phyloP scores from a whole-genome alignment of 2,329 filamentous ascomycete species.

The Rugonectria rugulosa region DNA sequence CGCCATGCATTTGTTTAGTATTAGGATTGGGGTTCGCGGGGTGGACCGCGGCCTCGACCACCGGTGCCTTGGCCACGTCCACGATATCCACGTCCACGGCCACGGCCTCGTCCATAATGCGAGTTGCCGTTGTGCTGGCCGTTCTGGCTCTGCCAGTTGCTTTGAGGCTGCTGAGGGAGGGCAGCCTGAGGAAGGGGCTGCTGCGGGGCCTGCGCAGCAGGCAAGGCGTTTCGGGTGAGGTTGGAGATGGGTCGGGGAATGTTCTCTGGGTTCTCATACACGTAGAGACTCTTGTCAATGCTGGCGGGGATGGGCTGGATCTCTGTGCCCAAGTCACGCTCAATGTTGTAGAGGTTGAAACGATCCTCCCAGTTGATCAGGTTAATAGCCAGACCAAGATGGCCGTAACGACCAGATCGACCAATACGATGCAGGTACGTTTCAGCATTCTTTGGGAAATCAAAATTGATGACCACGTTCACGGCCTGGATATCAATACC shows the following conservation, averaged over 20 bases:
- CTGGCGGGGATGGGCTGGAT: slow-evolving; percentile 94
- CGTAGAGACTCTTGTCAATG: slow-evolving; percentile 98
- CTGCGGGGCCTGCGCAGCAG: slow-evolving; percentile 41
- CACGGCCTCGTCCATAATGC: slow-evolving; percentile 47
- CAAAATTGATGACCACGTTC: slow-evolving; percentile 99
- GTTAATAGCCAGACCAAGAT: slow-evolving; percentile 97
- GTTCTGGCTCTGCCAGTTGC: slow-evolving; percentile 51
- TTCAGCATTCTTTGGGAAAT: slow-evolving; percentile 99
- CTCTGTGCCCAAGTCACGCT: slow-evolving; percentile 95
- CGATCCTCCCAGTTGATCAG: slow-evolving; percentile 99
- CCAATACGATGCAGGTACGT: slow-evolving; percentile 98
- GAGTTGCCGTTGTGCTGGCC: slow-evolving; percentile 49
- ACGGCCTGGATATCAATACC: slow-evolving; percentile 99
- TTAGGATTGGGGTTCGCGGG: slow-evolving; percentile 47
- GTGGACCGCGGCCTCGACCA: slow-evolving; percentile 47
- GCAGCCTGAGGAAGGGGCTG: slow-evolving; percentile 41
- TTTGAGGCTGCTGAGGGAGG: slow-evolving; percentile 44
- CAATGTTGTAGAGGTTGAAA: slow-evolving; percentile 98
- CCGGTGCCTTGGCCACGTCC: slow-evolving; percentile 46
- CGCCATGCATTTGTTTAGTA: slow-evolving; percentile 38
- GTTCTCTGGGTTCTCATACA: slow-evolving; percentile 94
- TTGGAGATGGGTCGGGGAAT: slow-evolving; percentile 83
- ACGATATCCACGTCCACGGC: slow-evolving; percentile 49
- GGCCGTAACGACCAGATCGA: slow-evolving; percentile 95
- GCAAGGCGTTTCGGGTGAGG: slow-evolving; percentile 45